A percentile compares a stretch with the other conserved stretches of the same genome.
Evolutionary conservation across 129 eudicot species (phyloP).

Genomic region (Scalesia atractyloides): DNA sequence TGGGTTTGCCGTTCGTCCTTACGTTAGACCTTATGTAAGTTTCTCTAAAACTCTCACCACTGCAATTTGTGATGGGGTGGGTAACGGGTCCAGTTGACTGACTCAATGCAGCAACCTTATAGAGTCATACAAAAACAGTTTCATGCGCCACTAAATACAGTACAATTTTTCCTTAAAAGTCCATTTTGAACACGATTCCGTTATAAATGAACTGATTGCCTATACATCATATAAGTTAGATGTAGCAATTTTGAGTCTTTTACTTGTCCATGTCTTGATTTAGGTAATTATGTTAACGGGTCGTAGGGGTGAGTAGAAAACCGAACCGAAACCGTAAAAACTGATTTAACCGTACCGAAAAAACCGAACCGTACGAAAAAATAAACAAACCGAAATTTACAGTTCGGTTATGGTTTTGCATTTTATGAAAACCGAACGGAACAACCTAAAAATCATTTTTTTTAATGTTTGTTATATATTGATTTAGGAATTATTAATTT

Average conservation of each 20-base stretch:
- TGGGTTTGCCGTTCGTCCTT: constrained; percentile 76
- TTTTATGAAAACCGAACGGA: too few relatives aligned
- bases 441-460: too few relatives aligned
- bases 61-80: background rate
- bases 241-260: background rate
- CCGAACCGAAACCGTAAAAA: too few relatives aligned
- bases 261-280: background rate
- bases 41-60: background rate
- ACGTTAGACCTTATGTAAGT: constrained; percentile 63
- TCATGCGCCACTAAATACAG: background rate
- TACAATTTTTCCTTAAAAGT: background rate
- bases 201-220: background rate
- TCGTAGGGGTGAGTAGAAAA: background rate
- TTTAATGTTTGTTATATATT: too few relatives aligned
- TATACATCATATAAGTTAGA: background rate
- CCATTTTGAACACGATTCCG: too few relatives aligned
- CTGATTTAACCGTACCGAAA: too few relatives aligned
- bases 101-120: background rate
- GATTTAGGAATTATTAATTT: too few relatives aligned
- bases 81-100: background rate
- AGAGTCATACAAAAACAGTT: background rate
- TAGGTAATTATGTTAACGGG: background rate
- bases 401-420: too few relatives aligned
- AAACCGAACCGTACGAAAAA: too few relatives aligned
- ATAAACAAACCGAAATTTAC: too few relatives aligned